Percentiles rank a stretch among this genome's conserved stretches.
Conservation (phyloP, 1,284 basidiomycete genomes). For the Cutaneotrichosporon cavernicola region DNA sequence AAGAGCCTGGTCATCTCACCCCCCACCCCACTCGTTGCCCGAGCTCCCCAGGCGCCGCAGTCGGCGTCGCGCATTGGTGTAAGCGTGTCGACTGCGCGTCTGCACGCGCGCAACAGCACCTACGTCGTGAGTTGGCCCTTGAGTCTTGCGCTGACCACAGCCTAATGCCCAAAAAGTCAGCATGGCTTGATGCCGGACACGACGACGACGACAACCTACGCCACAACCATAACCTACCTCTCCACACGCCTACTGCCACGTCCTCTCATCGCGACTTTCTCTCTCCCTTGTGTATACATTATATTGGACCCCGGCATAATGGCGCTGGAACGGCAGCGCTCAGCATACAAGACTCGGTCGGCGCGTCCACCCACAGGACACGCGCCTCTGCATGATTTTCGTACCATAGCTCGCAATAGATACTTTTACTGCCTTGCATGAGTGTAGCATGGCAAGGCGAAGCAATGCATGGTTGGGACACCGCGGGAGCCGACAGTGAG, state of each 20-base stretch:
- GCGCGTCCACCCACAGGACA: constrained; percentile 5
- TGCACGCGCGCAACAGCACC: constrained; percentile 28
- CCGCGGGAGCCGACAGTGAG: background rate
- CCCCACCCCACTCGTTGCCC: constrained; percentile 48
- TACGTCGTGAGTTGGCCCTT: constrained; percentile 23
- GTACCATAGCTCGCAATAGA: background rate
- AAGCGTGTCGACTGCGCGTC: constrained; percentile 22
- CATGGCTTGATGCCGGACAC: constrained; percentile 19
- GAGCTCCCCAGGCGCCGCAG: constrained; percentile 24
- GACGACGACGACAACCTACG: background rate
- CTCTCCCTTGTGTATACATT: constrained; percentile 4
- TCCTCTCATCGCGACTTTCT: background rate
- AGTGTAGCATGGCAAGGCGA: background rate
- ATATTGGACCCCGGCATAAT: constrained; percentile 10
- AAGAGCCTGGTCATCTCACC: constrained; percentile 43
- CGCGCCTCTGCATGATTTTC: constrained; percentile 8
- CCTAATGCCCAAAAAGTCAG: constrained; percentile 29
- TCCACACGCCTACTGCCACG: background rate
- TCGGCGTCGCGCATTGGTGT: constrained; percentile 29
- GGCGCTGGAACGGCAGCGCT: constrained; percentile 7
- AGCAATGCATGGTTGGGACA: background rate
- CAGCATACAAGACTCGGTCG: constrained; percentile 6
- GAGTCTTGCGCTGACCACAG: constrained; percentile 8
- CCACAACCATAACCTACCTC: background rate
- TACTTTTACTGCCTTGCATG: constrained; percentile 3